These are phyloP conservation scores for Psilocybe cyanescens DNA, from an alignment of 768 basidiomycete genomes.

Conservation along the genomic window DNA sequence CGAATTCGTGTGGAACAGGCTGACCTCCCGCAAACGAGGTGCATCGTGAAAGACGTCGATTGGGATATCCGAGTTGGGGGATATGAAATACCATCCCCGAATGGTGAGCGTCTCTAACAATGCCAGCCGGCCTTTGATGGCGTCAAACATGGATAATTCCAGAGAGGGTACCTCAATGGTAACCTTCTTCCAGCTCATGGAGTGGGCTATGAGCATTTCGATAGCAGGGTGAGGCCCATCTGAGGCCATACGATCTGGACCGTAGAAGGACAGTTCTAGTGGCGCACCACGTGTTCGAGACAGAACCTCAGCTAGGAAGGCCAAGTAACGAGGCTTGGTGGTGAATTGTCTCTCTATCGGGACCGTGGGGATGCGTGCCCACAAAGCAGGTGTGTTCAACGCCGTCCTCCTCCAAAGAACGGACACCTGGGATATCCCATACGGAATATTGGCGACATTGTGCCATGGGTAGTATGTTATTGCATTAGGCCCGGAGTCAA, in stretches of 20 bases:
- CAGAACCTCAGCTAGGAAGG: neutral
- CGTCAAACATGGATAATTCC: neutral
- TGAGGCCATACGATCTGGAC: neutral
- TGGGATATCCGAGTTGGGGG: neutral
- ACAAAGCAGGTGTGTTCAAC: neutral
- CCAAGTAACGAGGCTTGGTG: neutral
- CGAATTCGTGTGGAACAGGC: neutral
- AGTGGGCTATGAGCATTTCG: neutral
- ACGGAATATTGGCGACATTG: neutral
- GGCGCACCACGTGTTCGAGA: neutral
- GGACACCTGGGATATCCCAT: neutral
- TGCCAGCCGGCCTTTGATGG: neutral
- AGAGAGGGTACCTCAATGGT: neutral
- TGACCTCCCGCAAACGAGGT: neutral
- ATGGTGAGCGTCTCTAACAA: neutral
- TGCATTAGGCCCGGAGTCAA: neutral
- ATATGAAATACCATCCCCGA: neutral
- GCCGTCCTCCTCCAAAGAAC: neutral
- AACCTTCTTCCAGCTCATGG: neutral
- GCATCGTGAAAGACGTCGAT: neutral
- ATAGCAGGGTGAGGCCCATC: neutral
- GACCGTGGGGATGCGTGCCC: neutral
- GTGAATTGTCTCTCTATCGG: neutral
- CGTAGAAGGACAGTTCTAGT: neutral
- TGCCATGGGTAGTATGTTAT: too few species aligned